Base-by-base conservation (phyloP, 495 filamentous ascomycete species). In the Annulohypoxylon nitens region DNA sequence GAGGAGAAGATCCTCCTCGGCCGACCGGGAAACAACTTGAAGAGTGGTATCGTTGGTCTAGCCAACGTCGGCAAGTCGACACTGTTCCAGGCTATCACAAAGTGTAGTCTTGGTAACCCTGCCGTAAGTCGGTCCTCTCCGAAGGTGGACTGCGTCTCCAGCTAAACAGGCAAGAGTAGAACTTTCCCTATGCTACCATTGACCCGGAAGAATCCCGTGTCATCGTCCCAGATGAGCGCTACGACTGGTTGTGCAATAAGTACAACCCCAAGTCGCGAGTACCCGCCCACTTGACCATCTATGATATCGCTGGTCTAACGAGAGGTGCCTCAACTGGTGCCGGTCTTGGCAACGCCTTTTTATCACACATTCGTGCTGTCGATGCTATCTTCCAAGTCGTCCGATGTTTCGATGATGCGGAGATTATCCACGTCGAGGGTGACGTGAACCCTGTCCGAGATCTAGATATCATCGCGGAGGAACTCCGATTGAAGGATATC, bases 311-410 rank as follows among this genome's bases (percentile, higher is more conserved):
- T 75, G 97, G 97, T 84, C 87, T 99, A 71, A 99, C 97, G 39
- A 90, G 93, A 73, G 97, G 97, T 67, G 95, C 97, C 47, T 99
- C 97, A 4, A 98, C 95, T 65, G 97, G 97, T 83, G 96, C 94
- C 70, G 97, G 97, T 86, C 90, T 99, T 43, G 97, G 97, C 76
- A 99, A 99, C 83, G 90, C 95, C 68, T 99, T 99, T 89, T 85
- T 99, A 82, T 98, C 95, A 12, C 97, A 99, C 81, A 99, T 99
- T 76, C 93, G 97, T 78, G 97, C 96, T 61, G 97, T 99, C 84
- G 97, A 99, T 86, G 97, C 97, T 80, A 97, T 99, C 84, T 99
- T 98, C 88, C 95, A 98, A 85, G 97, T 99, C 47, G 97, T 99
- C 41, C 91, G 97, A 74, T 97, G 93, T 85, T 99, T 99, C 83